Conservation (phyloP, 805 yeast species). For the Myxozyma sirexii region DNA sequence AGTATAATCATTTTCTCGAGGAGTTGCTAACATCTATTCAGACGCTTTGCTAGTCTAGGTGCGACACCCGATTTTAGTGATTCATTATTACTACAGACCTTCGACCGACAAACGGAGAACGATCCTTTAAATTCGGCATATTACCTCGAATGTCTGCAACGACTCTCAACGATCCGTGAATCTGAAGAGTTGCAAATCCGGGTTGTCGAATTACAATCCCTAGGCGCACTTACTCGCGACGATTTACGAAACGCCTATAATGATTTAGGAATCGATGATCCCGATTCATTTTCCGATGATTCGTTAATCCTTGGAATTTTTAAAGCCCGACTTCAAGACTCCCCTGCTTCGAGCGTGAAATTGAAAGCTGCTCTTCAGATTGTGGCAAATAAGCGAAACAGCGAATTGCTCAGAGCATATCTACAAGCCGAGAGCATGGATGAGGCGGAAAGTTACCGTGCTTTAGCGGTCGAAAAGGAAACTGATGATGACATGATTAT, state of each 20-base stretch:
- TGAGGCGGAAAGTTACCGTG: conserved; percentile 54
- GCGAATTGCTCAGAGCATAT: conserved; percentile 59
- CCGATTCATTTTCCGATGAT: conserved; percentile 12
- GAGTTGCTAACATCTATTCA: conserved; percentile 8
- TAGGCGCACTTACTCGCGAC: conserved; percentile 56
- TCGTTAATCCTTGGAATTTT: conserved; percentile 26
- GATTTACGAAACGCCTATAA: conserved; percentile 50
- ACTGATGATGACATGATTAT: conserved; percentile 72
- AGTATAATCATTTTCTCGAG: no score
- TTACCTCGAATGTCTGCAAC: conserved; percentile 61
- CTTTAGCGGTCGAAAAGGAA: conserved; percentile 53
- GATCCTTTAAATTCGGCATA: conserved; percentile 54
- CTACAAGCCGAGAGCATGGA: conserved; percentile 50
- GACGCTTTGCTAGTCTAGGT: conserved; percentile 52
- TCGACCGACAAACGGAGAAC: conserved; percentile 45
- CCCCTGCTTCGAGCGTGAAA: conserved; percentile 19
- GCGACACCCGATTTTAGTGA: conserved; percentile 55
- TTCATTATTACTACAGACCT: conserved; percentile 52
- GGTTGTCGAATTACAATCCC: conserved; percentile 52
- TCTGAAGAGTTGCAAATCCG: conserved; percentile 51
- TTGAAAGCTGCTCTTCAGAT: conserved; percentile 63
- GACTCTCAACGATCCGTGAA: conserved; percentile 53
- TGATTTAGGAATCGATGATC: conserved; percentile 40
- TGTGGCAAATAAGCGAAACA: conserved; percentile 60
- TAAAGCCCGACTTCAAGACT: conserved; percentile 20